phyloP scores from a whole-genome alignment of 1,284 basidiomycete genomes.

The Irpex sp. region DNA sequence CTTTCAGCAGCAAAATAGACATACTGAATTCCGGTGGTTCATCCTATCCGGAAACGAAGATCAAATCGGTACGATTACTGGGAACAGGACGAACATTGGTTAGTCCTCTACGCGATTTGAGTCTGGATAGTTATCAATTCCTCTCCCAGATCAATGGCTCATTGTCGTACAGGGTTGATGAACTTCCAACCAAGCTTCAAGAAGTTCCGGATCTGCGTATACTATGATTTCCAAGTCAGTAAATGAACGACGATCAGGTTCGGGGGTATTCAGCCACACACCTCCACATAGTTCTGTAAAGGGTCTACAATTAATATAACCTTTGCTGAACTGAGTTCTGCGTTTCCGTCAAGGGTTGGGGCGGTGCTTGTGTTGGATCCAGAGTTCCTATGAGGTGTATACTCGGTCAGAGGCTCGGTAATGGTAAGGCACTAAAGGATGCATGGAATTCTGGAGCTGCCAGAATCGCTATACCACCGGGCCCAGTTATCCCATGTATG shows the following conservation, averaged over 20 bases:
- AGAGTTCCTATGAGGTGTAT: background rate
- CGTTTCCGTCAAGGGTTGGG: background rate
- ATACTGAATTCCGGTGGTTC: no score
- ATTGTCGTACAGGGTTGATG: background rate
- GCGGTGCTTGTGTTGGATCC: background rate
- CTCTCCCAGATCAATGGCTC: background rate
- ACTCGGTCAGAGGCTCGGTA: background rate
- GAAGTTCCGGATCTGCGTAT: background rate
- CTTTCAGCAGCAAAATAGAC: no score
- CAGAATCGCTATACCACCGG: background rate
- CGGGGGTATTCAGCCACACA: background rate
- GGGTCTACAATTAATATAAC: background rate
- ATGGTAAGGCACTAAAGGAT: background rate
- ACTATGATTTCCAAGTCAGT: background rate
- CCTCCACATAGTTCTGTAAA: background rate
- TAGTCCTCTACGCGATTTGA: background rate
- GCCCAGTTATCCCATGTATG: background rate
- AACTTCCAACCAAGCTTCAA: background rate
- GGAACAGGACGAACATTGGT: background rate
- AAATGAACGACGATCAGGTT: background rate
- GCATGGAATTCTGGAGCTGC: background rate
- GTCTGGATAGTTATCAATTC: background rate
- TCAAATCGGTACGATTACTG: background rate
- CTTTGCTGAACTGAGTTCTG: background rate
- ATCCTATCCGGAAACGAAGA: no score